These are phyloP conservation scores for Komagataella phaffii DNA, from an alignment of 805 yeast species.

Conservation along the genomic window DNA sequence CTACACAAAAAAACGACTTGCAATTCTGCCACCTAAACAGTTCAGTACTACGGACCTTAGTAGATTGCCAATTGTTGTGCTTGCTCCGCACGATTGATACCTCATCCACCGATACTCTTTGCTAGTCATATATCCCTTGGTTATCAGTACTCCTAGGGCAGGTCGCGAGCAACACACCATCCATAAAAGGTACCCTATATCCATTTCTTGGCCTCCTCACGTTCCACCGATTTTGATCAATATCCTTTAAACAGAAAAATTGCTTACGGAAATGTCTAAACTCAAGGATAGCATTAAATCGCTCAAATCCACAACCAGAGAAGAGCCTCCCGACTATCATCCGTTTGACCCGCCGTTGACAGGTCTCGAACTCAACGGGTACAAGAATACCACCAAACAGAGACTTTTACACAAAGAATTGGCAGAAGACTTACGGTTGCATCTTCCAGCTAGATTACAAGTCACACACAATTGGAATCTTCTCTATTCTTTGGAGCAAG, in stretches of 20 bases:
- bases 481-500: conserved; percentile 77
- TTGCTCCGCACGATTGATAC: not conserved
- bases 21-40: not conserved
- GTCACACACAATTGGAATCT: conserved; percentile 67
- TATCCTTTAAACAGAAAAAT: not conserved
- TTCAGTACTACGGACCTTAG: not conserved
- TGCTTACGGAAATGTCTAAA: not conserved
- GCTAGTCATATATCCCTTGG: not conserved
- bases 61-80: not conserved
- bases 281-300: not conserved
- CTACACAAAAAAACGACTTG: not conserved
- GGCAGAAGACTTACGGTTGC: conserved; percentile 60
- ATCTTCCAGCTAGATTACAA: conserved; percentile 72
- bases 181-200: not conserved
- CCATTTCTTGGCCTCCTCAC: not conserved
- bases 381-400: conserved; percentile 40
- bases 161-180: not conserved
- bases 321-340: not conserved
- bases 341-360: conserved; percentile 31
- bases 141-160: not conserved
- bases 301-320: not conserved
- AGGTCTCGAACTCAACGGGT: conserved; percentile 48
- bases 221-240: not conserved
- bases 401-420: conserved; percentile 40
- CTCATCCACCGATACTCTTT: not conserved